Evolutionary conservation across 495 filamentous ascomycete genomes (phyloP), one percentile per base, ranked within the genome.

Genomic region (Chaetomidium leptoderma): DNA sequence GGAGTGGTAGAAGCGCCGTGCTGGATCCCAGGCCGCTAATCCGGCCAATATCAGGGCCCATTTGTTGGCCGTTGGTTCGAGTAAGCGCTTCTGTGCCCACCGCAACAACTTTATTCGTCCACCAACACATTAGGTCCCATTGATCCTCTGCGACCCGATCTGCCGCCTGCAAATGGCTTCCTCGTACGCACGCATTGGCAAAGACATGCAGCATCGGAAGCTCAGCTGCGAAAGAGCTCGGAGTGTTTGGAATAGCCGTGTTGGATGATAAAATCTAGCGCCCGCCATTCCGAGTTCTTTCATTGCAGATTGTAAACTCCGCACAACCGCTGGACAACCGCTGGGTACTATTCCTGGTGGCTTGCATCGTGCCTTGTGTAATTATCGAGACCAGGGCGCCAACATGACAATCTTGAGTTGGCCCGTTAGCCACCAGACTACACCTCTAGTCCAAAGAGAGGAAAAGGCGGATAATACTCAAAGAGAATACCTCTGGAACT

Each of bases 401-500:
- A 54, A 33, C 26, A 57, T 57, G 59, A n/a, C 33, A 30, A 53
- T 24, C 17, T 48, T 32, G 33, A 42, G 42, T n/a, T 48, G 48
- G 39, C 30, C 27, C 4, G 11, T 10, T 33, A 16, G 35, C 30
- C 26, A 21, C 6, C 33, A n/a, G 4, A 33, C 35, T 4, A 43
- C 26, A 21, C 26, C n/a, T 10, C 23, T 2, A 10, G 17, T 3
- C 27, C 24, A 9, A 29, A 33, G 23, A 30, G 47, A 43, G 13
- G 44, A 40, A 16, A 6, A 51, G 7, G 52, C 23, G 7, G 35
- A 24, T 7, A 14, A 4, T 13, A 24, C 21, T n/a, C 56, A 42
- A 17, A 46, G 57, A 24, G 30, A 53, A 26, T 59, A 57, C 40
- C 29, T 63, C 37, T 63, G 61, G 61, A 63, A 60, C 39, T 35